Evolutionary conservation across 805 yeast genomes (phyloP).

Genomic region (Myxozyma lipomycoides): DNA sequence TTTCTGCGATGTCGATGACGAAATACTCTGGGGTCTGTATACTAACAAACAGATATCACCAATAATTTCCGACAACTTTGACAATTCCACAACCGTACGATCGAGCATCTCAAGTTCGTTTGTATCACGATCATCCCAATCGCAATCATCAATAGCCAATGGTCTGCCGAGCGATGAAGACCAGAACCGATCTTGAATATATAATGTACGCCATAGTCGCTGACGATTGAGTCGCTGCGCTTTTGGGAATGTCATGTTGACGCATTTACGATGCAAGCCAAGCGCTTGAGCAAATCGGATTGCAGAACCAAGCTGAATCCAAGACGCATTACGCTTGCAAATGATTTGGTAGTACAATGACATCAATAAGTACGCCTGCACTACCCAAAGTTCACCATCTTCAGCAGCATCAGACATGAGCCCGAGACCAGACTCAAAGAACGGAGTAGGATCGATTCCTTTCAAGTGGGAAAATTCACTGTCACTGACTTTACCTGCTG

Average conservation of each 20-base stretch:
- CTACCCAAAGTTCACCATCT: conserved; percentile 44
- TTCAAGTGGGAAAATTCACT: not conserved
- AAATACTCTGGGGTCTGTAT: conserved; percentile 29
- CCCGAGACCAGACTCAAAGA: conserved; percentile 40
- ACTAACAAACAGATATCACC: conserved; percentile 30
- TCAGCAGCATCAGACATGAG: conserved; percentile 38
- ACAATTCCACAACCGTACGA: conserved; percentile 25
- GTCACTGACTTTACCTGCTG: not conserved
- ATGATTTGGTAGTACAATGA: conserved; percentile 43
- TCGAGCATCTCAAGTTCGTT: conserved; percentile 22
- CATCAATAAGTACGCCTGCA: conserved; percentile 42
- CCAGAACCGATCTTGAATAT: conserved; percentile 29
- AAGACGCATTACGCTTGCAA: conserved; percentile 42
- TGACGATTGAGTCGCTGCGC: conserved; percentile 27
- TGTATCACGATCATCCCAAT: conserved; percentile 30
- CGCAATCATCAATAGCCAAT: conserved; percentile 27
- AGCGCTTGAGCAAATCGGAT: conserved; percentile 46
- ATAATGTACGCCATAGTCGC: conserved; percentile 30
- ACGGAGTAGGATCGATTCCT: conserved; percentile 34
- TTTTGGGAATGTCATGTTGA: conserved; percentile 31
- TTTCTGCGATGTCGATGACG: conserved; percentile 27
- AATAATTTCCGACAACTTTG: conserved; percentile 28
- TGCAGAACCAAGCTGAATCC: conserved; percentile 45
- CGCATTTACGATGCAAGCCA: conserved; percentile 39
- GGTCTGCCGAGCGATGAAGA: conserved; percentile 29